phyloP scores from a whole-genome alignment of 2,329 filamentous ascomycete species.

The Fusarium penzigii region DNA sequence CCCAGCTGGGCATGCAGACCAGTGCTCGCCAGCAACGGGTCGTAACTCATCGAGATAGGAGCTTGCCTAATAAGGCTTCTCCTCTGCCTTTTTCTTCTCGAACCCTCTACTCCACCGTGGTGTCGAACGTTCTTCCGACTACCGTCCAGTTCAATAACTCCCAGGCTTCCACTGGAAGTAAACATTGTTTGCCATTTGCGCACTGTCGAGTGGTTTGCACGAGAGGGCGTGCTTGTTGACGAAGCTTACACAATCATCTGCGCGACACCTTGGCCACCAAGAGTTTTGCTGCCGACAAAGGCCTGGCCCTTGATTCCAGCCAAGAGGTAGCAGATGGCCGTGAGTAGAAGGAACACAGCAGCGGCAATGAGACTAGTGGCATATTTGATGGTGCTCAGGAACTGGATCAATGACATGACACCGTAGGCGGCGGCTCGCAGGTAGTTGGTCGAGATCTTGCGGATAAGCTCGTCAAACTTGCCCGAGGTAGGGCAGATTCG shows the following conservation, averaged over 20 bases:
- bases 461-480: slow-evolving; percentile 86
- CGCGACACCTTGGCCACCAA: slow-evolving; percentile 89
- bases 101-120: slow-evolving; percentile 1
- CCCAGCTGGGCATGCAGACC: slow-evolving; percentile 30
- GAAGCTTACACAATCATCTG: slow-evolving; percentile 88
- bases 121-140: not conserved
- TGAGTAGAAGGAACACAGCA: slow-evolving; percentile 76
- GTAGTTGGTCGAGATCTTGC: slow-evolving; percentile 92
- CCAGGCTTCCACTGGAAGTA: not conserved
- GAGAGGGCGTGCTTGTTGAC: not conserved
- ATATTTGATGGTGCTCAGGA: slow-evolving; percentile 69
- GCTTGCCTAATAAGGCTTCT: slow-evolving; percentile 15
- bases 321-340: slow-evolving; percentile 76
- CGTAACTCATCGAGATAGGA: slow-evolving; percentile 25
- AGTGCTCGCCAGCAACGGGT: slow-evolving; percentile 23
- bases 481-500: slow-evolving; percentile 95
- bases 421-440: slow-evolving; percentile 89
- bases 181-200: not conserved
- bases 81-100: slow-evolving; percentile 5
- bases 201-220: not conserved
- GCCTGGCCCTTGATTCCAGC: slow-evolving; percentile 81
- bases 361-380: slow-evolving; percentile 80
- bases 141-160: not conserved
- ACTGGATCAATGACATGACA: slow-evolving; percentile 80
- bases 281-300: slow-evolving; percentile 91